A percentile compares a stretch with the other conserved stretches of the same genome.
Evolutionary conservation across 108 stramenopile species (phyloP).

Genomic region (Phaeodactylum tricornutum): DNA sequence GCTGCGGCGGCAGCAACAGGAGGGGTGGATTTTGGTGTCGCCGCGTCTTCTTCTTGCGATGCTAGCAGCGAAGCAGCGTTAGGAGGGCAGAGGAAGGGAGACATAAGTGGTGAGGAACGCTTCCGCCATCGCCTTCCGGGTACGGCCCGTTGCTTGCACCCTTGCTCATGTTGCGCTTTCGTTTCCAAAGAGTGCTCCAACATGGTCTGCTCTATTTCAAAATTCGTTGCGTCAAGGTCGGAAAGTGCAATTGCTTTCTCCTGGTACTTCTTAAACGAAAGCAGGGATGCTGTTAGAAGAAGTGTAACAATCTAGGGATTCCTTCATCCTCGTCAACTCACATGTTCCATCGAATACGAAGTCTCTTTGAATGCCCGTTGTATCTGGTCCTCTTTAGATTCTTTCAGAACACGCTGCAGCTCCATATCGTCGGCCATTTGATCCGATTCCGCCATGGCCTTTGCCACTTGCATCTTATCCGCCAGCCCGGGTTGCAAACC

Average conservation of each 20-base stretch:
- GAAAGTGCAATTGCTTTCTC: constrained; percentile 57
- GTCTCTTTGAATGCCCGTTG: constrained; percentile 47
- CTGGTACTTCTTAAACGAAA: constrained; percentile 27
- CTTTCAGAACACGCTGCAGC: constrained; percentile 36
- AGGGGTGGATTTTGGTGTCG: neutral
- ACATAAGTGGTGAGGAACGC: neutral
- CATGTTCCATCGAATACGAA: constrained; percentile 19
- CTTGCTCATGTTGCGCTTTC: constrained; percentile 39
- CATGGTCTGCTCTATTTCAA: constrained; percentile 75
- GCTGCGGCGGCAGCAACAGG: constrained; percentile 3
- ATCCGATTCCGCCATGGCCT: constrained; percentile 54
- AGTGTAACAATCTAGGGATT: no score
- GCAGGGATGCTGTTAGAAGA: no score
- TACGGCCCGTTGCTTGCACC: constrained; percentile 37
- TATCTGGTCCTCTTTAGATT: constrained; percentile 36
- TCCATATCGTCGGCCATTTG: constrained; percentile 38
- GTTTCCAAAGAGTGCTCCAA: constrained; percentile 53
- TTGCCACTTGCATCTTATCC: constrained; percentile 65
- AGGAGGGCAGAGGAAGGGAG: no score
- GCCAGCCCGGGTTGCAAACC: constrained; percentile 72
- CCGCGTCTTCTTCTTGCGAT: neutral
- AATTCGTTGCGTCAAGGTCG: constrained; percentile 69
- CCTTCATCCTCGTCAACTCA: no score
- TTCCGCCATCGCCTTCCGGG: constrained; percentile 8
- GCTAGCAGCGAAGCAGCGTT: neutral